These are phyloP conservation scores for Phylloporus sp. DNA, from an alignment of 768 basidiomycete genomes.

Conservation along the genomic window DNA sequence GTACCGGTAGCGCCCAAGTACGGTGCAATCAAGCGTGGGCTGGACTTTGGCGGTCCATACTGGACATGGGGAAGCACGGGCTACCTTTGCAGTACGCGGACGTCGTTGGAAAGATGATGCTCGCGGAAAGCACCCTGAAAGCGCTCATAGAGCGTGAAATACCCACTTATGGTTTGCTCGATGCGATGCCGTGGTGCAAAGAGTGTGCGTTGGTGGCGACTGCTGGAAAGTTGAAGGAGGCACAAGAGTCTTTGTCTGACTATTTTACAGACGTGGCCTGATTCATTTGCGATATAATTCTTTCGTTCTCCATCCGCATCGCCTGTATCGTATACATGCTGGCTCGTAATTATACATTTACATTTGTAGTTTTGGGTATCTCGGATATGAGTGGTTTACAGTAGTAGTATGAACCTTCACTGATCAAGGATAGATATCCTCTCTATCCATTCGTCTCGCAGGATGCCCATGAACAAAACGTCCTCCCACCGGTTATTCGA, in stretches of 20 bases:
- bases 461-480: slow-evolving; percentile 34
- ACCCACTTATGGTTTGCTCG: slow-evolving; percentile 35
- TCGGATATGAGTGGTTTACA: neutral
- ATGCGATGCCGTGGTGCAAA: slow-evolving; percentile 43
- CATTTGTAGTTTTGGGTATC: slow-evolving; percentile 11
- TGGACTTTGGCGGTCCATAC: slow-evolving; percentile 40
- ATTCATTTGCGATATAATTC: neutral
- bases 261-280: slow-evolving; percentile 41
- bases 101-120: slow-evolving; percentile 41
- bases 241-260: slow-evolving; percentile 43
- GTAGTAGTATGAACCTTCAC: slow-evolving; percentile 6
- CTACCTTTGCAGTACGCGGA: slow-evolving; percentile 41
- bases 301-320: neutral
- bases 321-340: slow-evolving; percentile 7
- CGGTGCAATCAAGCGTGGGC: slow-evolving; percentile 44
- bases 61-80: slow-evolving; percentile 36
- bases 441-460: slow-evolving; percentile 38
- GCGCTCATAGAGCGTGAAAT: slow-evolving; percentile 42
- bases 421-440: slow-evolving; percentile 18
- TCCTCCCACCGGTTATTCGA: slow-evolving; percentile 36
- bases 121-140: slow-evolving; percentile 45
- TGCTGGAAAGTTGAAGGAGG: slow-evolving; percentile 40
- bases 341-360: slow-evolving; percentile 7
- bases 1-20: slow-evolving; percentile 34
- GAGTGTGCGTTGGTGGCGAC: slow-evolving; percentile 40